Conservation (phyloP, 345 rosid genomes). For the Lepidium aucheri region DNA sequence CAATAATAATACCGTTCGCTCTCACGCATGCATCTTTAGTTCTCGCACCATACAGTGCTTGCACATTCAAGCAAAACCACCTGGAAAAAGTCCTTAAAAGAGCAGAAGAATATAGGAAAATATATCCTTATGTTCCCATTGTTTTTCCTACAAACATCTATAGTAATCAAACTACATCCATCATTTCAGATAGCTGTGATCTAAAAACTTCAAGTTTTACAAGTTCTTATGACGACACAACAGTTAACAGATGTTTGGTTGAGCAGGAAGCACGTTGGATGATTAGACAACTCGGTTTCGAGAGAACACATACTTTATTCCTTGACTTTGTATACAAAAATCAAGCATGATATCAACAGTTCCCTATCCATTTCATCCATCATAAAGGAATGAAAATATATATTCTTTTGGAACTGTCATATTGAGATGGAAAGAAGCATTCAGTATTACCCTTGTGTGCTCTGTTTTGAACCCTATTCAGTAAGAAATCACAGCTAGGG, state of each 20-base stretch:
- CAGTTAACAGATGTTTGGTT: neutral
- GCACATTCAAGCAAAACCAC: neutral
- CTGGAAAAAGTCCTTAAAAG: neutral
- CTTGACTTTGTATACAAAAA: neutral
- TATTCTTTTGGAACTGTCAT: neutral
- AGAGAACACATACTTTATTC: neutral
- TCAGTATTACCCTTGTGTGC: neutral
- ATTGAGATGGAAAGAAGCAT: neutral
- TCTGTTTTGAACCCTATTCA: neutral
- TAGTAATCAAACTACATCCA: neutral
- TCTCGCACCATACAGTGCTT: neutral
- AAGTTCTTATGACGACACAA: neutral
- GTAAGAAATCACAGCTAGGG: neutral
- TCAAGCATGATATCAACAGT: neutral
- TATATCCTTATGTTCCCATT: neutral
- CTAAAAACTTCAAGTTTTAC: neutral
- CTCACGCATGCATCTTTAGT: too few species aligned
- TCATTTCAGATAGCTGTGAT: neutral
- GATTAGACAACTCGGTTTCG: neutral
- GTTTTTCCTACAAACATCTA: neutral
- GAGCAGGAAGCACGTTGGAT: neutral
- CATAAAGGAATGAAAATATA: neutral
- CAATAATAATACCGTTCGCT: too few species aligned
- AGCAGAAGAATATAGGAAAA: neutral
- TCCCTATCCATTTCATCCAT: neutral